Percentiles rank a stretch among this genome's conserved stretches.
phyloP scores from a whole-genome alignment of 345 rosid genomes.

The Hibiscus syriacus region DNA sequence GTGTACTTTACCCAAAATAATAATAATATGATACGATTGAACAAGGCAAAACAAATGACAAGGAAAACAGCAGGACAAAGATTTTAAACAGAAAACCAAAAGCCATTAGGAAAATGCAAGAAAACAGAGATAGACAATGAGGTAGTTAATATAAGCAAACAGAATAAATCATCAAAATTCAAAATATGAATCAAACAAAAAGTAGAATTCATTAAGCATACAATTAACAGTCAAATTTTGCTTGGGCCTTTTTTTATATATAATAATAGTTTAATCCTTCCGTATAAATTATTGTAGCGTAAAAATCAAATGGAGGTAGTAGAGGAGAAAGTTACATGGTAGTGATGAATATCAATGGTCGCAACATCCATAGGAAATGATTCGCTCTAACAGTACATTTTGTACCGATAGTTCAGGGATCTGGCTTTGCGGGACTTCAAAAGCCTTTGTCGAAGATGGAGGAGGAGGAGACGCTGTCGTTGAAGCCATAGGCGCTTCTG shows the following conservation, averaged over 20 bases:
- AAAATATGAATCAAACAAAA: not conserved
- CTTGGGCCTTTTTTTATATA: no score
- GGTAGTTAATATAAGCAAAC: not conserved
- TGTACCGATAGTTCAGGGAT: slow-evolving; percentile 30
- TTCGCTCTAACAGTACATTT: slow-evolving; percentile 45
- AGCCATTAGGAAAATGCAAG: not conserved
- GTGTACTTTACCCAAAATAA: no score
- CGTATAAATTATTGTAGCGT: not conserved
- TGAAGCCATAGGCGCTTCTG: not conserved
- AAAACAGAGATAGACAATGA: not conserved
- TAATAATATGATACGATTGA: not conserved
- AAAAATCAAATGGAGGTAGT: not conserved
- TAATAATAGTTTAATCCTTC: not conserved
- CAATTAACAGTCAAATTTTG: not conserved
- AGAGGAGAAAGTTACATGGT: slow-evolving; percentile 35
- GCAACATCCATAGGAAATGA: slow-evolving; percentile 55
- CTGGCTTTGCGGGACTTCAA: slow-evolving; percentile 35
- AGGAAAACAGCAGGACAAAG: no score
- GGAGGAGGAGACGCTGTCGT: slow-evolving; percentile 18
- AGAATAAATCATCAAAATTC: not conserved
- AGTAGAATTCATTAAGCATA: not conserved
- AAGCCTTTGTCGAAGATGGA: slow-evolving; percentile 43
- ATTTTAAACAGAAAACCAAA: not conserved
- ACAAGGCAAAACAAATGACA: not conserved
- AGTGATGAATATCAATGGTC: slow-evolving; percentile 44